Evolutionary conservation across 1,139 yeast genomes (phyloP), one percentile per base, ranked within the genome.

Genomic region (Pneumocystis murina): DNA sequence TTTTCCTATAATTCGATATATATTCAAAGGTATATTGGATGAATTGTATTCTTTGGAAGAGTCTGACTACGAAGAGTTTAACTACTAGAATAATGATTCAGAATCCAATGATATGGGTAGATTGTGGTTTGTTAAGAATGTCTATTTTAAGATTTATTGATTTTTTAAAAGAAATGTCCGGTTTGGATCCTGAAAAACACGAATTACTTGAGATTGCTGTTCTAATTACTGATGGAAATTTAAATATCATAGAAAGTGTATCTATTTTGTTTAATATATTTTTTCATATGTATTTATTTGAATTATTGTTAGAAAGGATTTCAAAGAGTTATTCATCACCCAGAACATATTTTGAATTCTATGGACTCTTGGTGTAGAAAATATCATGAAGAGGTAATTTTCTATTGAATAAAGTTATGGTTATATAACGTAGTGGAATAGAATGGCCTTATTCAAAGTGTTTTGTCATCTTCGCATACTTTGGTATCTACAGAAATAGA

Each of bases 151-250:
- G 10, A 24, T 48, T 48, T 48, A 48, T 24, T 48, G 30, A 48
- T 20, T 48, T 24, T 24, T 48, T 48, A n/a, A 48, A 48, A 61
- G 66, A 73, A 73, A 94, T 94, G 98, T 94, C 99, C 0, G 99
- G 99, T 0, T 77, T 94, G 61, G 86, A 92, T 70, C 84, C 84
- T 33, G 73, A 77, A 35, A 79, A 79, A 5, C 95, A 89, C 70
- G 83, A 80, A 65, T 91, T 94, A 69, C 87, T 94, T 68, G 98
- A 94, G 74, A 84, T 94, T 40, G 90, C 97, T 72, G 90, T 97
- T 72, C 76, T 91, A 54, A 78, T 94, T 62, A 92, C 99, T 0
- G 96, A 92, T 71, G 89, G 87, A 8, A 75, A 87, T 65, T 78
- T 92, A 68, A 81, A 86, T 64, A 70, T 87, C 2, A 75, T 90